Evolutionary conservation across 768 basidiomycete genomes (phyloP).

Genomic region (Strobilomyces confusus): DNA sequence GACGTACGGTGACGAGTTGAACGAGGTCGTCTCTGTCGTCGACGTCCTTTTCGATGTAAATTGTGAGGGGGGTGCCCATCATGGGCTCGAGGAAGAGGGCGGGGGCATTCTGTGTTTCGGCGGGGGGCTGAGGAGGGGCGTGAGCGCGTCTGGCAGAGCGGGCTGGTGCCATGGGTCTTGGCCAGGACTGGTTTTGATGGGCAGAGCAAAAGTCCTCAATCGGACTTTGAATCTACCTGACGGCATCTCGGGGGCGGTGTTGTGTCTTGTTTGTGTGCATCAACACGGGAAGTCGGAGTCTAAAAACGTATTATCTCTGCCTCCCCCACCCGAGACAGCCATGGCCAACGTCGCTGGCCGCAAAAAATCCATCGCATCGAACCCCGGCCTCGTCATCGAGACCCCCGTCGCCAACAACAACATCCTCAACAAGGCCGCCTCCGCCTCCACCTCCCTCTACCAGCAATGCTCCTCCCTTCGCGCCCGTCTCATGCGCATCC

Average conservation of each 20-base stretch:
- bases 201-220: constrained; percentile 23
- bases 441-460: constrained; percentile 83
- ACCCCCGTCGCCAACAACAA: constrained; percentile 75
- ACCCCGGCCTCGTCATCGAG: constrained; percentile 63
- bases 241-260: constrained; percentile 12
- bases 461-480: constrained; percentile 85
- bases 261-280: constrained; percentile 26
- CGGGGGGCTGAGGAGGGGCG: constrained; percentile 22
- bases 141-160: constrained; percentile 55
- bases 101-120: constrained; percentile 34
- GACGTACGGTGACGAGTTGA: constrained; percentile 62
- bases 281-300: constrained; percentile 29
- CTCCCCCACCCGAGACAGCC: constrained; percentile 24
- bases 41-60: constrained; percentile 82
- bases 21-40: constrained; percentile 61
- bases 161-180: constrained; percentile 81
- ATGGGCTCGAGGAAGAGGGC: constrained; percentile 78
- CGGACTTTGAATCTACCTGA: constrained; percentile 16
- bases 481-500: constrained; percentile 72
- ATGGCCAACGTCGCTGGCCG: constrained; percentile 60
- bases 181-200: constrained; percentile 29
- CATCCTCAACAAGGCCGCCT: constrained; percentile 88
- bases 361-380: constrained; percentile 76
- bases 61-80: constrained; percentile 68
- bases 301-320: constrained; percentile 30